These are phyloP conservation scores for Gossypium gossypioides DNA, from an alignment of 441 rosid species.

Conservation along the genomic window DNA sequence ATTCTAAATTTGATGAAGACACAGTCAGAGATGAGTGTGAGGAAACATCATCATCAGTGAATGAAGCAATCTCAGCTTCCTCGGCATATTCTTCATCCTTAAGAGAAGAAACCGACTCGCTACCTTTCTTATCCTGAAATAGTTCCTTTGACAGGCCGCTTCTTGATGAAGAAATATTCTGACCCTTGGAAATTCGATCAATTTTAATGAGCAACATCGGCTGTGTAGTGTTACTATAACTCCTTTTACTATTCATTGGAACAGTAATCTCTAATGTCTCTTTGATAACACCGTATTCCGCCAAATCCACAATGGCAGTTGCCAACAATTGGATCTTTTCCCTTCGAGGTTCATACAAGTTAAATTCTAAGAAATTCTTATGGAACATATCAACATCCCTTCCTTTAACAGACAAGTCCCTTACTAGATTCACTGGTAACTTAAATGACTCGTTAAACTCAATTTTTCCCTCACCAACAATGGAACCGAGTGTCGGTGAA, in stretches of 20 bases:
- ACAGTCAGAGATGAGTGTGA: constrained; percentile 59
- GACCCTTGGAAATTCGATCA: constrained; percentile 41
- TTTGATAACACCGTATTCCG: constrained; percentile 60
- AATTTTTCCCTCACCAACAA: constrained; percentile 74
- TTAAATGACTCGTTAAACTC: constrained; percentile 75
- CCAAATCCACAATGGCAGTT: constrained; percentile 62
- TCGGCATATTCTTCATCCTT: constrained; percentile 73
- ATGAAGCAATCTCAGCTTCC: constrained; percentile 65
- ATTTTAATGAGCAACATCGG: constrained; percentile 62
- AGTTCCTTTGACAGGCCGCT: constrained; percentile 31
- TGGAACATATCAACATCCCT: constrained; percentile 44
- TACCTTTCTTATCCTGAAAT: constrained; percentile 31
- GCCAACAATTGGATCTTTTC: constrained; percentile 78
- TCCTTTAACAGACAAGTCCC: constrained; percentile 49
- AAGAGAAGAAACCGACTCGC: constrained; percentile 61
- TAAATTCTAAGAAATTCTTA: constrained; percentile 63
- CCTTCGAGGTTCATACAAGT: constrained; percentile 78
- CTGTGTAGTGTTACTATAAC: constrained; percentile 60
- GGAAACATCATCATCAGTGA: constrained; percentile 71
- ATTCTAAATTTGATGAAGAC: constrained; percentile 38
- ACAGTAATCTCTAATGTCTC: constrained; percentile 37
- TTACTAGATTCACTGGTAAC: constrained; percentile 58
- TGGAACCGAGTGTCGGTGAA: constrained; percentile 66
- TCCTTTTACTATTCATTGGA: constrained; percentile 73
- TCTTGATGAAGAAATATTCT: constrained; percentile 31